Base-by-base conservation (phyloP, 768 basidiomycete species). In the Rhodotorula paludigena region DNA sequence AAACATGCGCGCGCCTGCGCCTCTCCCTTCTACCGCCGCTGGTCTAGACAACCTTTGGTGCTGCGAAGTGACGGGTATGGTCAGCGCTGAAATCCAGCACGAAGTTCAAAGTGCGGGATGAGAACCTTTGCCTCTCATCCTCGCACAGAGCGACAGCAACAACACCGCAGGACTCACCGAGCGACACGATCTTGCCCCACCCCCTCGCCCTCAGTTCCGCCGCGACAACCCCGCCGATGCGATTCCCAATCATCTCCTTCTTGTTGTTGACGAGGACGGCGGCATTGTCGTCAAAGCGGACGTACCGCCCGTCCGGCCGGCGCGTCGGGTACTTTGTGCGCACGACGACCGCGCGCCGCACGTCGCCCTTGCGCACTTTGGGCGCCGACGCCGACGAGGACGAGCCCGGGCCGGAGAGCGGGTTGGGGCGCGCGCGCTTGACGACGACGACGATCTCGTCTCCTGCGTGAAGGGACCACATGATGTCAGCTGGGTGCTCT, bases 381-480 rank as follows among this genome's bases (percentile, higher is more conserved):
- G 92, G 84, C 6, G 89, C 89, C 35, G 49, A 53, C 10, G 66
- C 12, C 33, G 56, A 47, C n/a, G 25, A 1, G 16, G 8, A 5
- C 2, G 49, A n/a, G 2, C 36, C 32, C 23, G 47, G 55, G n/a
- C 76, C 69, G 23, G 75, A 57, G 57, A 69, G 71, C 8, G 75
- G 68, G 14, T 86, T 83, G 10, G 92, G 91, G 21, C 92, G 85
- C 7, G 94, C 93, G 63, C 86, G 85, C 77, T 96, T 90, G 67
- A 98, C 87, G 63, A 98, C 92, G 64, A 91, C 92, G 73, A 94
- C 92, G 68, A 96, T 91, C 78, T 94, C 92, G 80, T 97, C 93
- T 53, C 93, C 93, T 79, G 68, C n/a, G n/a, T n/a, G n/a, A n/a
- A n/a, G n/a, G n/a, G n/a, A n/a, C n/a, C n/a, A n/a, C n/a, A n/a